Percentiles rank a stretch among this genome's conserved stretches.
phyloP scores from a whole-genome alignment of 2,329 filamentous ascomycete genomes.

The Hypoxylon sp. region DNA sequence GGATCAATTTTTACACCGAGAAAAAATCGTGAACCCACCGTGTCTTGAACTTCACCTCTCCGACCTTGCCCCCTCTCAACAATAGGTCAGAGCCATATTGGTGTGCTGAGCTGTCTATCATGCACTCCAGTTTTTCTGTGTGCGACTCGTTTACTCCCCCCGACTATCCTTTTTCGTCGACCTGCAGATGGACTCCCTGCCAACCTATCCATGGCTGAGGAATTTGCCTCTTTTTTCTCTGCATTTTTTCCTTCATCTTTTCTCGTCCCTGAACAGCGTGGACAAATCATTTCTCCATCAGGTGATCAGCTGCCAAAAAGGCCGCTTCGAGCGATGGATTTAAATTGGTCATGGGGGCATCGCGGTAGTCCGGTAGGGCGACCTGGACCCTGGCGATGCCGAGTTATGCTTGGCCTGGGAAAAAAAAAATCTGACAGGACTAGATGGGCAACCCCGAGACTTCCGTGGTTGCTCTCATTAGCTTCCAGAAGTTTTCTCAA shows the following conservation, averaged over 20 bases:
- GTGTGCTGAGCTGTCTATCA: conserved; percentile 48
- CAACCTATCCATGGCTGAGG: conserved; percentile 40
- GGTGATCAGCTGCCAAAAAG: conserved; percentile 44
- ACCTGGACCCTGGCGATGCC: conserved; percentile 25
- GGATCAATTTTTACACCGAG: conserved; percentile 24
- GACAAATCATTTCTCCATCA: conserved; percentile 40
- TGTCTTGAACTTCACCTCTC: conserved; percentile 28
- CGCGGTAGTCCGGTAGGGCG: conserved; percentile 29
- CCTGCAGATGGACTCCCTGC: conserved; percentile 46
- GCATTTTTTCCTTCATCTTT: conserved; percentile 26
- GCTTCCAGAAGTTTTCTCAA: conserved; percentile 46
- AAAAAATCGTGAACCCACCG: conserved; percentile 13
- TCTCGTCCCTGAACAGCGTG: conserved; percentile 15
- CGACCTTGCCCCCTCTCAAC: conserved; percentile 36
- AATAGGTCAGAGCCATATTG: conserved; percentile 36
- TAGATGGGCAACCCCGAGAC: conserved; percentile 33
- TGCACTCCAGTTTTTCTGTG: conserved; percentile 49
- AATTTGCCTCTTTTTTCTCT: conserved; percentile 43
- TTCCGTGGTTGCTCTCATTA: conserved; percentile 31
- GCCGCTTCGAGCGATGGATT: conserved; percentile 34
- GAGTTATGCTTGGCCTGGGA: conserved; percentile 12
- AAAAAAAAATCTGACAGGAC: conserved; percentile 35
- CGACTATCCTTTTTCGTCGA: conserved; percentile 49
- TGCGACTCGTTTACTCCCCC: conserved; percentile 49
- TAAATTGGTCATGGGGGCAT: conserved; percentile 32